Base-by-base conservation (phyloP, 2,329 filamentous ascomycete species). In the Berkeleyomyces basicola region DNA sequence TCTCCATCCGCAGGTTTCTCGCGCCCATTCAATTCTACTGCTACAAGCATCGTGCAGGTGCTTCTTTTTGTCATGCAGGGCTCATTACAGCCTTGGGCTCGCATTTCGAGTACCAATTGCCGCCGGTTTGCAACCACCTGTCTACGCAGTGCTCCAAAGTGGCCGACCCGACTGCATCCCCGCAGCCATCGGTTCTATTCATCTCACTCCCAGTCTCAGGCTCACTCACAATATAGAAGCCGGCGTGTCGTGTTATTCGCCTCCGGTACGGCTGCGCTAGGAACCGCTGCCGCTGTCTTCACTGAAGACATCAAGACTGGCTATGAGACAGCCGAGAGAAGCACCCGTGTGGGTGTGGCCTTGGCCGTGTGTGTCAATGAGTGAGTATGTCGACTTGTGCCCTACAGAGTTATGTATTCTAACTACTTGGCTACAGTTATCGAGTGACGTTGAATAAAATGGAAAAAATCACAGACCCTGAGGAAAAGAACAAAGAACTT, bases 341-440 rank as follows among this genome's bases (percentile, higher is more conserved):
- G 87, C 42, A 87, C 87, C 7, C 82, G 92, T 66, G 92, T 97
- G 31, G 84, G 85, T 9, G 78, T 81, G 36, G 83, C 88, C 37
- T 73, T 97, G 68, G 82, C 82, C 11, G 77, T 95, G 63, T 91
- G 87, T 74, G 93, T 97, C 67, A 91, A 92, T 70, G 92, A 96
- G 90, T 95, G 77, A 49, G 72, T 63, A 31, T 33, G 46, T 40
- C n/a, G 7, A 23, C 9, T 55, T 51, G 57, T 36, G 1, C 42
- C n/a, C 6, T 44, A 31, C 31, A 16, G 49, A 39, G 59, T 66
- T 39, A 7, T 59, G 43, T 36, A 3, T 33, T 43, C 39, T 43
- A 49, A 47, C 40, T 62, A 40, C 47, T n/a, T 57, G 4, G 36
- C 37, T 11, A 23, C 69, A 96, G 91, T 74, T 99, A 99, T 74